Percentiles rank a stretch among this genome's conserved stretches.
These are phyloP conservation scores for Trichophyton mentagrophytes DNA, from an alignment of 2,329 filamentous ascomycete genomes.

Conservation along the genomic window DNA sequence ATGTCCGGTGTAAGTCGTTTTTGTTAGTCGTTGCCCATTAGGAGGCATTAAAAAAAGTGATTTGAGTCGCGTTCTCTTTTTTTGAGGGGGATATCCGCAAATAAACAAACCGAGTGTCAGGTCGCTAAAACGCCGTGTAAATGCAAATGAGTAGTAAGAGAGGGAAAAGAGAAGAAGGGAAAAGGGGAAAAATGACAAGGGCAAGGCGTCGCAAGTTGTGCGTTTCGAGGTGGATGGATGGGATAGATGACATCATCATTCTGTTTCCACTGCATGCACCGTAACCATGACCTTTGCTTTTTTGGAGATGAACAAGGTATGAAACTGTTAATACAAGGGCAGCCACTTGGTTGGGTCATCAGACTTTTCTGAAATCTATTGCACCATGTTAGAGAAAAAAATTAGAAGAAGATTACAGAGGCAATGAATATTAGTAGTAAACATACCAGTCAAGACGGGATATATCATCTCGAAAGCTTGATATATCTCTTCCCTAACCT, in stretches of 20 bases:
- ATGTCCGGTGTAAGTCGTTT: neutral
- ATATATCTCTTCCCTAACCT: slow-evolving; percentile 96
- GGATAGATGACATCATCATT: neutral
- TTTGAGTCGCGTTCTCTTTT: neutral
- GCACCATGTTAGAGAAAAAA: slow-evolving; percentile 16
- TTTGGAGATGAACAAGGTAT: neutral
- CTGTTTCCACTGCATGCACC: neutral
- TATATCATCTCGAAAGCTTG: slow-evolving; percentile 96
- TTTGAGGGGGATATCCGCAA: neutral
- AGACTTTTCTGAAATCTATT: slow-evolving; percentile 52
- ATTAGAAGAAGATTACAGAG: neutral
- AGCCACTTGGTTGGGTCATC: slow-evolving; percentile 15
- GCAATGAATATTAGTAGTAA: neutral
- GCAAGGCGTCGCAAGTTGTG: neutral
- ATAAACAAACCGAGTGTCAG: slow-evolving; percentile 1
- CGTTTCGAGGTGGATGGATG: neutral
- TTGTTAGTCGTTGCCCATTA: neutral
- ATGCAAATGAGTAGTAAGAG: neutral
- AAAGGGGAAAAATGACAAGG: neutral
- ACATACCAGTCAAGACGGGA: slow-evolving; percentile 74
- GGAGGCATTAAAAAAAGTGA: neutral
- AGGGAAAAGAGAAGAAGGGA: neutral
- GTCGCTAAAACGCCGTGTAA: slow-evolving; percentile 3
- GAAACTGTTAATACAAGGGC: slow-evolving; percentile 22
- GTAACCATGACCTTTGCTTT: neutral